A percentile compares a stretch with the other conserved stretches of the same genome.
These are phyloP conservation scores for Microbotryum intermedium DNA, from an alignment of 1,284 basidiomycete species.

Conservation along the genomic window DNA sequence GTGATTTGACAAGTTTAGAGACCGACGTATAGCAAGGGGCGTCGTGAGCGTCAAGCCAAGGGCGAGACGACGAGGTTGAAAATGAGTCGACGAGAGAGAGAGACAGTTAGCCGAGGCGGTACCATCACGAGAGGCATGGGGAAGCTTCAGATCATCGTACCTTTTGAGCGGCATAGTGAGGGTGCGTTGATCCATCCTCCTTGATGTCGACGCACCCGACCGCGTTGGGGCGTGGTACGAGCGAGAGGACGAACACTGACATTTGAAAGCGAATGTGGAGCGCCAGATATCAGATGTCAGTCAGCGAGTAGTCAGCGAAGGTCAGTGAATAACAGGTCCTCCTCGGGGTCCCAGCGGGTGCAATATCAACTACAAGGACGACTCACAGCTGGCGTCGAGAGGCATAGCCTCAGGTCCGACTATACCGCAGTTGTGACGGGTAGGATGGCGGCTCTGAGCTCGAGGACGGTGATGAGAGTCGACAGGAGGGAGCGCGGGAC, in stretches of 20 bases:
- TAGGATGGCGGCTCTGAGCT: neutral
- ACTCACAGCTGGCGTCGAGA: conserved; percentile 1
- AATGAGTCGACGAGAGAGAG: too few relatives aligned
- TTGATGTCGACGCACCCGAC: conserved; percentile 6
- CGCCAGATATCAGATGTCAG: too few relatives aligned
- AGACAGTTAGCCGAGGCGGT: too few relatives aligned
- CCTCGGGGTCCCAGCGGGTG: neutral
- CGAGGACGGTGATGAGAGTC: neutral
- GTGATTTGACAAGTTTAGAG: neutral
- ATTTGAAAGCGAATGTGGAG: neutral
- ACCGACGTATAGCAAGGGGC: too few relatives aligned
- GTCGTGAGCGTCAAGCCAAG: too few relatives aligned
- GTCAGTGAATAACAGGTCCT: too few relatives aligned
- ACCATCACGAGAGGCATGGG: too few relatives aligned
- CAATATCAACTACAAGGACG: neutral
- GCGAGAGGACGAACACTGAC: conserved; percentile 9
- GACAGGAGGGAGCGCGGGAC: neutral
- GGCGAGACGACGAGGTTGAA: too few relatives aligned
- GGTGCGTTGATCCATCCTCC: neutral
- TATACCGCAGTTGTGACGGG: neutral
- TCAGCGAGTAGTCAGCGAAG: neutral
- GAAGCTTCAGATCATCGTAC: too few relatives aligned
- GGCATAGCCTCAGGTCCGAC: neutral
- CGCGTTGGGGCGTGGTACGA: conserved; percentile 4
- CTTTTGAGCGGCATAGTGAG: conserved; percentile 1